phyloP scores from a whole-genome alignment of 2,329 filamentous ascomycete species.

The Fusarium sororula region DNA sequence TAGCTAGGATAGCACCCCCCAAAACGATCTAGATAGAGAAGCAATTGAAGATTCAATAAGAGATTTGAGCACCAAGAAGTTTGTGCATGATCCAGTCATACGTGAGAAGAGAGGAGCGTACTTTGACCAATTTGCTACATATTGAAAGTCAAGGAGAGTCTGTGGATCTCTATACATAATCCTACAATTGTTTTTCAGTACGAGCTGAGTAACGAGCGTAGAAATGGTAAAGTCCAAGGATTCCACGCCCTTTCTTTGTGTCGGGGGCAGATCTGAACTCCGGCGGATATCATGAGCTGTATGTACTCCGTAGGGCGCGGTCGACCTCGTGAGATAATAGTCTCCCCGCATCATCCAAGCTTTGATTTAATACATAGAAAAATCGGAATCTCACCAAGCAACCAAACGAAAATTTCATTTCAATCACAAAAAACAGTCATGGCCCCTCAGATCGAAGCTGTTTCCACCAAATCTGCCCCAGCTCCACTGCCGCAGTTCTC shows the following conservation, averaged over 20 bases:
- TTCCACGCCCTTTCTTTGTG: neutral
- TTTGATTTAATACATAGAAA: neutral
- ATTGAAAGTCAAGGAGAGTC: too few relatives aligned
- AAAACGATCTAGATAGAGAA: neutral
- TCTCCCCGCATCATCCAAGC: neutral
- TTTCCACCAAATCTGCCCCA: constrained; percentile 47
- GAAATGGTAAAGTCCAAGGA: neutral
- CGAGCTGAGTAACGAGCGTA: neutral
- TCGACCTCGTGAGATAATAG: neutral
- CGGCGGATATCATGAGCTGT: neutral
- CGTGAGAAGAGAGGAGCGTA: neutral
- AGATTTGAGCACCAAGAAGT: neutral
- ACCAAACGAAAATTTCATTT: neutral
- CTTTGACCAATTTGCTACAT: neutral
- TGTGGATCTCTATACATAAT: neutral
- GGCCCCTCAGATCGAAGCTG: constrained; percentile 1
- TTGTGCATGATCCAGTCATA: neutral
- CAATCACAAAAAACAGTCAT: neutral
- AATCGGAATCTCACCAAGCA: neutral
- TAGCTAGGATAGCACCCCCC: neutral
- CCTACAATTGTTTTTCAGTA: neutral
- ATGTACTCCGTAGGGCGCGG: neutral
- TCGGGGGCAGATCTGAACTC: neutral
- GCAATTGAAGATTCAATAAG: neutral
- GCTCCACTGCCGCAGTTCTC: constrained; percentile 56